Percentiles rank a stretch among this genome's conserved stretches.
Conservation (phyloP, 805 yeast species). For the Wickerhamomyces rabaulensis region DNA sequence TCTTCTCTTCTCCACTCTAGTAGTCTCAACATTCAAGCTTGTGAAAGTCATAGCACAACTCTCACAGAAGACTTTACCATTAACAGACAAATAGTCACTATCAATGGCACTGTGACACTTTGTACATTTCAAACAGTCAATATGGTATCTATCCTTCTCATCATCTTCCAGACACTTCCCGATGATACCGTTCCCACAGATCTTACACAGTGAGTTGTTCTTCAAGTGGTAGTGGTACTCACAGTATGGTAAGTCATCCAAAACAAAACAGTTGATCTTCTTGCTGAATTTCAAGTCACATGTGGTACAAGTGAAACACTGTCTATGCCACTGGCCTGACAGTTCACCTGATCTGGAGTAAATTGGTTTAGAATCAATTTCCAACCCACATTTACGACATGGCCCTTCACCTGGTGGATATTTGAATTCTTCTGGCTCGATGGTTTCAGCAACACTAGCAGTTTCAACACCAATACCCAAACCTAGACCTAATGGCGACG, state of each 20-base stretch:
- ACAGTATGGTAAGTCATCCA: conserved; percentile 79
- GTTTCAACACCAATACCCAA: neutral
- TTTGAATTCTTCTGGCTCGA: conserved; percentile 8
- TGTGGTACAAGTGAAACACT: conserved; percentile 70
- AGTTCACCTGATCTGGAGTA: conserved; percentile 79
- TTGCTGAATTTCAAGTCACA: conserved; percentile 59
- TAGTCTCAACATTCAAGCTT: neutral
- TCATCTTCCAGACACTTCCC: conserved; percentile 87
- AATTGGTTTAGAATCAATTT: conserved; percentile 61
- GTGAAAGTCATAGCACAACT: conserved; percentile 15
- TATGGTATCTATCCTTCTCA: conserved; percentile 66
- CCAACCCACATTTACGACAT: conserved; percentile 65
- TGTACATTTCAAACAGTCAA: conserved; percentile 63
- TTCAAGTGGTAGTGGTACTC: conserved; percentile 66
- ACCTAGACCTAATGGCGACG: neutral
- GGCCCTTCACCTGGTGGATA: conserved; percentile 68
- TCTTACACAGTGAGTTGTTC: conserved; percentile 69
- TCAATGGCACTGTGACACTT: conserved; percentile 48
- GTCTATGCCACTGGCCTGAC: conserved; percentile 91
- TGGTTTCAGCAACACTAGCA: neutral
- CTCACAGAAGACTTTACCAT: conserved; percentile 49
- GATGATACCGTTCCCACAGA: conserved; percentile 75
- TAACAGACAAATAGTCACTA: conserved; percentile 50
- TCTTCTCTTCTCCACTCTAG: conserved; percentile 23
- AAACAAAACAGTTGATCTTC: conserved; percentile 66